phyloP scores from a whole-genome alignment of 179 eudicot genomes.

The Monotropa hypopitys region DNA sequence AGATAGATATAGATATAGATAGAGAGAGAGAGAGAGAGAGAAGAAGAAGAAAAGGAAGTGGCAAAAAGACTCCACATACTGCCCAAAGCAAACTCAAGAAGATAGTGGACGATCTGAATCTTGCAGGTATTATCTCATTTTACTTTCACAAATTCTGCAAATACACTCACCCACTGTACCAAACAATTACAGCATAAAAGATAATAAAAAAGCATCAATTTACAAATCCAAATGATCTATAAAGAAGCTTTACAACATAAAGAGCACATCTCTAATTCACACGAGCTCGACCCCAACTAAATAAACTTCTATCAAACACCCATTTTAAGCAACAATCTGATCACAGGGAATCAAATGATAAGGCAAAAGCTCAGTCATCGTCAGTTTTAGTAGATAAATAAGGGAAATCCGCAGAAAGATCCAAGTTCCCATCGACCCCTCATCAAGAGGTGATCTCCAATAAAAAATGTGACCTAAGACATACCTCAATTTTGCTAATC shows the following conservation, averaged over 20 bases:
- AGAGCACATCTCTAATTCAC: neutral
- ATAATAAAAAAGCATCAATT: neutral
- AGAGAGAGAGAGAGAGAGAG: neutral
- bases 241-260: neutral
- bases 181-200: neutral
- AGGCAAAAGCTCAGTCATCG: neutral
- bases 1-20: neutral
- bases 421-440: neutral
- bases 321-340: neutral
- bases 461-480: neutral
- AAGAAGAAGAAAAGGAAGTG: neutral
- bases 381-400: neutral
- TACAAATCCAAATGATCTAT: neutral
- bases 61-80: neutral
- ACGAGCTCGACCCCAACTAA: neutral
- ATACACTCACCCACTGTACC: neutral
- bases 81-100: neutral
- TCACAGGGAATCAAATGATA: neutral
- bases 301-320: neutral
- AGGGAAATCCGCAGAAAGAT: neutral
- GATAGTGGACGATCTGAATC: neutral
- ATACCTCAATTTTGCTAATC: conserved; percentile 89
- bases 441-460: neutral
- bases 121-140: neutral
- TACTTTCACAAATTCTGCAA: neutral